Evolutionary conservation across 2,329 filamentous ascomycete genomes (phyloP), one percentile per base, ranked within the genome.

Genomic region (Fusarium azukiicola): DNA sequence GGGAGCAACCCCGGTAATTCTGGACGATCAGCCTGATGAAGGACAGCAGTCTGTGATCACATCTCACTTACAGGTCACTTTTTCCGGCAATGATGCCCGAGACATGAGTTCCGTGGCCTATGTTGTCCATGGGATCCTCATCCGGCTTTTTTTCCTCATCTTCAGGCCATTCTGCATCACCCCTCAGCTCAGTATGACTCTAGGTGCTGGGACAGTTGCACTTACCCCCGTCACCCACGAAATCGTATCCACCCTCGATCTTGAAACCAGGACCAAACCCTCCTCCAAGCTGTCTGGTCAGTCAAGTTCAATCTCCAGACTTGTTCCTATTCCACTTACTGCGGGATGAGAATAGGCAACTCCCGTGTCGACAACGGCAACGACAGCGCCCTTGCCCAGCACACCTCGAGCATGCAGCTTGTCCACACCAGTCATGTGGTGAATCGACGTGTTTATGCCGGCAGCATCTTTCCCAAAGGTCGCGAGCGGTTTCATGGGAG

Each of bases 11-110:
- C 84, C 84, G 12, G 68, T 78, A 10, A 69, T 38, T 32, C 67
- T 46, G 5, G 11, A 13, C 6, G 6, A 19, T 54, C n/a, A 64
- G 56, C 23, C n/a, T 16, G 19, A 23, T 32, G 38, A 21, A n/a
- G 16, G 17, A n/a, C 16, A 9, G 3, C 21, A 19, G 3, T 50
- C 9, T 8, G 23, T n/a, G 17, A 10, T 5, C 4, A n/a, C 19
- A 4, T 44, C n/a, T 32, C 13, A 52, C 71, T 67, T 52, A 78
- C 76, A 68, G 11, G 10, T 73, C 58, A 32, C 61, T 69, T 47
- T 72, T 47, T 4, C 81, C 84, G 12, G 84, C 84, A 58, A 86
- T 77, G 27, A 86, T 86, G 10, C 84, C 84, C 47, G 84, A 77
- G 5, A 85, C 84, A 49, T 85, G 84, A 14, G 63, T 66, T n/a